These are phyloP conservation scores for Emericellopsis atlantica DNA, from an alignment of 2,329 filamentous ascomycete genomes.

Conservation along the genomic window DNA sequence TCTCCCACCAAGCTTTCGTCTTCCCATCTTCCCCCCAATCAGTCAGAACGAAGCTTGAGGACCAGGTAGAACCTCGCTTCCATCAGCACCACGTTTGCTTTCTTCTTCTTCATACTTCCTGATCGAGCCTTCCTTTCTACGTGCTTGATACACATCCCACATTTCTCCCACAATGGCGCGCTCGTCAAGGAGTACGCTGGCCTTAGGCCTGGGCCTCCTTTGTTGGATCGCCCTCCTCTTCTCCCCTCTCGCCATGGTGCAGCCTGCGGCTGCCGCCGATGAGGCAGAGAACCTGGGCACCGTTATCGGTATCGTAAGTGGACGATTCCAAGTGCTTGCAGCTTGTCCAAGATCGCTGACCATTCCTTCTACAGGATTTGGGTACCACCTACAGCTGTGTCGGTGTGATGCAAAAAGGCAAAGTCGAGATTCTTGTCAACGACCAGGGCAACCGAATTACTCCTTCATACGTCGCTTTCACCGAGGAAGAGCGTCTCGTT, in stretches of 20 bases:
- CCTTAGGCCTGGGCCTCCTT: conserved; percentile 75
- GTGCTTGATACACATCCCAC: conserved; percentile 6
- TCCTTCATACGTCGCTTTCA: conserved; percentile 91
- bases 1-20: conserved; percentile 11
- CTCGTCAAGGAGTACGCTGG: conserved; percentile 57
- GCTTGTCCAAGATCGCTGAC: conserved; percentile 1
- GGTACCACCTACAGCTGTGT: conserved; percentile 86
- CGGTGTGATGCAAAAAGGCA: conserved; percentile 91
- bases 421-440: conserved; percentile 91
- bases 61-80: conserved; percentile 12
- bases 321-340: neutral
- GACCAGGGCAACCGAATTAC: conserved; percentile 96
- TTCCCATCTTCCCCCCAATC: conserved; percentile 9
- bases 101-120: conserved; percentile 7
- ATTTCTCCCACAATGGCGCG: conserved; percentile 30
- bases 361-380: conserved; percentile 43
- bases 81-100: conserved; percentile 10
- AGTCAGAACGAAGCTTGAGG: conserved; percentile 15
- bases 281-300: conserved; percentile 72
- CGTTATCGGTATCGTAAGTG: conserved; percentile 77
- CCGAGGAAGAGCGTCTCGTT: conserved; percentile 90
- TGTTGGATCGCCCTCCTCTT: conserved; percentile 89
- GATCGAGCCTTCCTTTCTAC: too few relatives aligned
- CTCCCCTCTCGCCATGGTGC: conserved; percentile 73
- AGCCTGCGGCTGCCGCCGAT: conserved; percentile 55